Base-by-base conservation (phyloP, 2,329 filamentous ascomycete species). In the Aspergillus sp. region DNA sequence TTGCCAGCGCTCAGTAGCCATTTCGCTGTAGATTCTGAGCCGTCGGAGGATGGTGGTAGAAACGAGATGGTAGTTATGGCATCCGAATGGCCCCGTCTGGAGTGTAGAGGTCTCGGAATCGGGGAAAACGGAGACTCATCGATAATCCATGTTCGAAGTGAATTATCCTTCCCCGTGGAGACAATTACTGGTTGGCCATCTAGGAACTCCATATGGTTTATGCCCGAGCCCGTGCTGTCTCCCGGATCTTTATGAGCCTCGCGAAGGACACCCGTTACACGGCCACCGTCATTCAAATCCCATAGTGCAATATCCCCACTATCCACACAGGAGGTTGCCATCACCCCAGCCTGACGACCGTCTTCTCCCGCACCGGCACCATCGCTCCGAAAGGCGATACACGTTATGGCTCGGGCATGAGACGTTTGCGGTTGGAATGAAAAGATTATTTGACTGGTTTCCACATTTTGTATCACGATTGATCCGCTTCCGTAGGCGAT, bases 101-200 rank as follows among this genome's bases (percentile, higher is more conserved):
- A 85, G 74, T 99, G 95, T 30, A 99, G 79, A 24, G 91, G 89
- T 17, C 93, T 86, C 2, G 95, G 95, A 11, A 93, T 83, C 0
- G 93, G 87, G 0, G 90, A 95, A 72, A 96, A 96, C 0, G 93
- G 93, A 0, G 88, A 88, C 72, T 96, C 89, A 68, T 98, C 93
- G 66, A 97, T 96, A 60, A 98, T 95, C 93, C 93, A 97, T 5
- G 92, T 93, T 72, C 93, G 96, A 58, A 99, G 79, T 9, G 93
- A 91, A 75, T 99, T 99, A 73, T 99, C 95, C 48, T 90, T 82
- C 4, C 95, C 96, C 63, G 91, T 95, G 9, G 92, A 96, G 27
- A 98, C 81, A 42, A 99, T 84, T 3, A 98, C 89, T 5, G 91
- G 89, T 72, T 99, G 96, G 0, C 93, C 93, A 15, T 88, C 80